A percentile compares a stretch with the other conserved stretches of the same genome.
Conservation (phyloP, 306 rosid genomes). For the Dryas alaskensis region DNA sequence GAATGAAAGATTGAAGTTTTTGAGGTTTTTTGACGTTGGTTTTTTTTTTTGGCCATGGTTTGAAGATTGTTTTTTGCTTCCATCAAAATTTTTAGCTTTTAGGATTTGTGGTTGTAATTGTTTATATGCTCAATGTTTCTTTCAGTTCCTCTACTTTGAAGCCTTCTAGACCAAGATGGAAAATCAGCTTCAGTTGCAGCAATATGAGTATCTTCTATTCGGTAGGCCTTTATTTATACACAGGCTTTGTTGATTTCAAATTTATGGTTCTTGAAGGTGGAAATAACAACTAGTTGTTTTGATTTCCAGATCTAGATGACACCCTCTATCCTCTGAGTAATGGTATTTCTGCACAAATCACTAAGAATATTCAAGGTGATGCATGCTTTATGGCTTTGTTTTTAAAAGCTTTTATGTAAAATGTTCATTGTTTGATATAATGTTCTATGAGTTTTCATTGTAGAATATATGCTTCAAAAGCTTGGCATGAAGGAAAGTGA, state of each 20-base stretch:
- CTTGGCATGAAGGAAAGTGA: constrained; percentile 60
- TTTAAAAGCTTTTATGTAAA: not conserved
- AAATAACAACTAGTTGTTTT: constrained; percentile 8
- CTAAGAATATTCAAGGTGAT: constrained; percentile 66
- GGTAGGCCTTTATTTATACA: constrained; percentile 38
- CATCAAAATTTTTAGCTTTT: not conserved
- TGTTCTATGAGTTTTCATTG: constrained; percentile 1
- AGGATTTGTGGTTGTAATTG: not conserved
- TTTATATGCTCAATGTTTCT: not conserved
- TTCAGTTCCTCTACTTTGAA: constrained; percentile 2
- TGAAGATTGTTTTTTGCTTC: not conserved
- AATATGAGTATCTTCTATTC: constrained; percentile 72
- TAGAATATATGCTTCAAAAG: constrained; percentile 71
- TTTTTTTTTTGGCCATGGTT: not conserved
- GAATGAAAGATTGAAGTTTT: not conserved
- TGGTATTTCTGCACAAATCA: constrained; percentile 56
- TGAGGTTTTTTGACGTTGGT: not conserved
- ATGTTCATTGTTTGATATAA: not conserved
- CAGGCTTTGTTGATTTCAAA: not conserved
- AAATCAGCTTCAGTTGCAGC: constrained; percentile 40
- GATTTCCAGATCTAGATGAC: constrained; percentile 79
- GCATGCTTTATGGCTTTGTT: not conserved
- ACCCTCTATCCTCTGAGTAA: constrained; percentile 78
- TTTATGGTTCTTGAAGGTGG: not conserved
- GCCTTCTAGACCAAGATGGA: constrained; percentile 49